Evolutionary conservation across 1,139 yeast genomes (phyloP).

Genomic region (Scheffersomyces stambukii): DNA sequence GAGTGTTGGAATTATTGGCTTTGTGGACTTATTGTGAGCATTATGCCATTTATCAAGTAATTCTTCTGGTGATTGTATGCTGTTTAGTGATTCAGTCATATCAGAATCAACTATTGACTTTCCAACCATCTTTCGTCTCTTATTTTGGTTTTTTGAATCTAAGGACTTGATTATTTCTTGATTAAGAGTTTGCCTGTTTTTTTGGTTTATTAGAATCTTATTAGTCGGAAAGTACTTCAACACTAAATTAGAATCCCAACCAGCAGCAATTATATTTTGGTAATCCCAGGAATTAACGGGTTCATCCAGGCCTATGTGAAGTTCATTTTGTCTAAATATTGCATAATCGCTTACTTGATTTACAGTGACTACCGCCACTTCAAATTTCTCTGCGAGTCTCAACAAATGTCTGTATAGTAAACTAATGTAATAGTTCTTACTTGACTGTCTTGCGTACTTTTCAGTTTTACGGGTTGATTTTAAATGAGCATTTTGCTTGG

Average conservation of each 20-base stretch:
- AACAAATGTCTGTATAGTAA: conserved; percentile 47
- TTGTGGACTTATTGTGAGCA: conserved; percentile 14
- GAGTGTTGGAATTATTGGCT: conserved; percentile 32
- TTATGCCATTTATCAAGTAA: conserved; percentile 13
- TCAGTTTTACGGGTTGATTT: conserved; percentile 23
- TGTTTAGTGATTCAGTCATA: conserved; percentile 2
- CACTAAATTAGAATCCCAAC: conserved; percentile 52
- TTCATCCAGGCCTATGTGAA: conserved; percentile 12
- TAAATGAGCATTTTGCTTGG: conserved; percentile 25
- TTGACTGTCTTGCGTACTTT: conserved; percentile 25
- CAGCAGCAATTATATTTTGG: conserved; percentile 70
- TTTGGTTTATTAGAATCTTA: conserved; percentile 7
- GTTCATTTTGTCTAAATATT: conserved; percentile 13
- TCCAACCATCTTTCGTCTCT: conserved; percentile 7
- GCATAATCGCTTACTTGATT: conserved; percentile 74
- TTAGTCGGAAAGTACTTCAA: conserved; percentile 6
- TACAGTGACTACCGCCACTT: conserved; percentile 64
- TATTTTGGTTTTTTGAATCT: conserved; percentile 5
- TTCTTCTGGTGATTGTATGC: conserved; percentile 9
- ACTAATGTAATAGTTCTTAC: conserved; percentile 41
- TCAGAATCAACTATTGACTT: background rate
- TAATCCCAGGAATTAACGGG: conserved; percentile 46
- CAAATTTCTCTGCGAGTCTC: conserved; percentile 42
- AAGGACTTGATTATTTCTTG: conserved; percentile 11
- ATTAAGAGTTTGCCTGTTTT: conserved; percentile 9